A percentile compares a stretch with the other conserved stretches of the same genome.
These are phyloP conservation scores for Orbilia brochopaga DNA, from an alignment of 2,329 filamentous ascomycete species.

Conservation along the genomic window DNA sequence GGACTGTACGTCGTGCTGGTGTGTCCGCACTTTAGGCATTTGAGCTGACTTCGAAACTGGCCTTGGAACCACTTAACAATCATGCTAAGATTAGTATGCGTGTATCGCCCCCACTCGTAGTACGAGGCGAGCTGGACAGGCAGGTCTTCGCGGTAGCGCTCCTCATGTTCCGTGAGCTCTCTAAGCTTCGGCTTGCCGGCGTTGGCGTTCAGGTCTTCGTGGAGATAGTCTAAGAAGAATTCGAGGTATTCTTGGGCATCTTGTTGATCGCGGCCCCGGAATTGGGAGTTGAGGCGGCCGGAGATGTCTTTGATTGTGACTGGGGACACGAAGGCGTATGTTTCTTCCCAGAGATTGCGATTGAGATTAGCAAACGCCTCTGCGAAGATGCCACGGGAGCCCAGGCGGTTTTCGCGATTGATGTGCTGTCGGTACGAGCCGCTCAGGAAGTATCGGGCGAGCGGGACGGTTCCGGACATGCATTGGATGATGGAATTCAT, in stretches of 20 bases:
- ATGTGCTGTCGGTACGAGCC: conserved; percentile 78
- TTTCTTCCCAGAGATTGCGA: conserved; percentile 53
- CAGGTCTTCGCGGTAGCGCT: conserved; percentile 67
- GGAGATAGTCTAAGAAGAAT: conserved; percentile 79
- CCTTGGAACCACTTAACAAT: conserved; percentile 81
- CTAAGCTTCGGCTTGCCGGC: conserved; percentile 67
- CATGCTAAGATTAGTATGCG: conserved; percentile 73
- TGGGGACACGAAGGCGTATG: conserved; percentile 53
- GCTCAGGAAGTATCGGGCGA: conserved; percentile 87
- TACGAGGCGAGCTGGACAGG: conserved; percentile 70
- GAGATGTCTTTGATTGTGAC: conserved; percentile 64
- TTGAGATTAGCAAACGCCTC: conserved; percentile 66
- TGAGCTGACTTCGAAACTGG: conserved; percentile 68
- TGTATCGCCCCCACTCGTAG: conserved; percentile 76
- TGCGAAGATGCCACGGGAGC: conserved; percentile 61
- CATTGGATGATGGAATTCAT: conserved; percentile 99
- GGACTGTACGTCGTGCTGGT: conserved; percentile 72
- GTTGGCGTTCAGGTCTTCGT: conserved; percentile 80
- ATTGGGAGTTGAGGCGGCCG: conserved; percentile 68
- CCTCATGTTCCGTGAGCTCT: conserved; percentile 66
- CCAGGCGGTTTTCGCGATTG: conserved; percentile 83
- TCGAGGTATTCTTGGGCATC: conserved; percentile 89
- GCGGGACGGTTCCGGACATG: conserved; percentile 87
- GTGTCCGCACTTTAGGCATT: conserved; percentile 67
- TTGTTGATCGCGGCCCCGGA: conserved; percentile 79